Evolutionary conservation across 495 filamentous ascomycete species (phyloP), one percentile per base, ranked within the genome.

Genomic region (Monascus purpureus): DNA sequence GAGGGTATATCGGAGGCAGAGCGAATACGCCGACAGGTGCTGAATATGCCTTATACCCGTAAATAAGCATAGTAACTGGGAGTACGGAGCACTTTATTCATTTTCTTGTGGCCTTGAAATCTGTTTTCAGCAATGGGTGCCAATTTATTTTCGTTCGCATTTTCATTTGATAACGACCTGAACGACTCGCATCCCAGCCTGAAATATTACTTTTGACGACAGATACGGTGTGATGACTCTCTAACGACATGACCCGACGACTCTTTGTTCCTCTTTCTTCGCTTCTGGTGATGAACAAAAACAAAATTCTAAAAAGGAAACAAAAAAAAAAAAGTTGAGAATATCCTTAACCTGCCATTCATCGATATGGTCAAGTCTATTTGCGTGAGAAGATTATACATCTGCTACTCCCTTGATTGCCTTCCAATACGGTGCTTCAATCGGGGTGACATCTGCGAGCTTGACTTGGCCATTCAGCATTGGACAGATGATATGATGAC

Each of bases 1-100:
- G 43, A 52, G 29, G 59, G 57, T 27, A 45, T 65, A 17, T 55
- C 60, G 2, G 62, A 67, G 40, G 62, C 60, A n/a, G 60, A 67
- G 39, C 53, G 60, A 0, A 64, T 65, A 17, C 53, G 59, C 22
- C 53, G 59, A 35, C 59, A 63, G 45, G 61, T 64, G 26, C 35
- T 63, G 36, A 63, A 56, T 37, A 53, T 57, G 52, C 41, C 57
- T 28, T 52, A 46, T 26, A 47, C 42, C 36, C 51, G 50, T 41
- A 42, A 46, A 31, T 60, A 54, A 29, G 28, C 39, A 44, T 35
- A 29, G 9, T 5, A 9, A 22, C 20, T 22, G 13, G 17, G 17
- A 20, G 7, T 20, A 19, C 13, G 13, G 18, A 24, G 25, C 29
- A 17, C 16, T 37, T 32, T 36, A 29, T 40, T 35, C 33, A 36